Conservation (phyloP, 2,329 filamentous ascomycete genomes). For the Fusarium sp. region DNA sequence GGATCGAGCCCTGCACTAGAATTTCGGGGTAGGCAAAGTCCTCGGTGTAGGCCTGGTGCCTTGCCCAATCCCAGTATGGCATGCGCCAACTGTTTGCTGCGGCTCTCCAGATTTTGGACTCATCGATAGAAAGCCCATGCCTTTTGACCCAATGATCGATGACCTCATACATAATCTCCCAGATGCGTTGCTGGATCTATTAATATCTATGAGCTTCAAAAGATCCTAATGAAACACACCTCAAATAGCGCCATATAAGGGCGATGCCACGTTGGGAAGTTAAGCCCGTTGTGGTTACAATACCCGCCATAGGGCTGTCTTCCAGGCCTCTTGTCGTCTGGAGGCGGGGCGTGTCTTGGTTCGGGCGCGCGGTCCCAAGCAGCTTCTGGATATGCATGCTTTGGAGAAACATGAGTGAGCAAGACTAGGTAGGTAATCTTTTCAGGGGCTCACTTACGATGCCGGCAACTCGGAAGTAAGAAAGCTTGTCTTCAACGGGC, state of each 20-base stretch:
- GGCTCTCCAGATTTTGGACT: too few species aligned
- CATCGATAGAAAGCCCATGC: too few species aligned
- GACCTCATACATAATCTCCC: too few species aligned
- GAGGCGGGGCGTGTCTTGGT: background rate
- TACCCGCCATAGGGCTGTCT: conserved; percentile 23
- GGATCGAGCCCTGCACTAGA: too few species aligned
- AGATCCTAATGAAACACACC: background rate
- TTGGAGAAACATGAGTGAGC: too few species aligned
- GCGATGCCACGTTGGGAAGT: conserved; percentile 33
- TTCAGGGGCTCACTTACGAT: conserved; percentile 9
- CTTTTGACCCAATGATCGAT: too few species aligned
- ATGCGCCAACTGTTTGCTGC: conserved; percentile 10
- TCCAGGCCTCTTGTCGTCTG: background rate
- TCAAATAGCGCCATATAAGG: conserved; percentile 33
- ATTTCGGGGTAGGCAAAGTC: too few species aligned
- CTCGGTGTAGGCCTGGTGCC: background rate
- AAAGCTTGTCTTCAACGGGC: conserved; percentile 1
- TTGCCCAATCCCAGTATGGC: conserved; percentile 32
- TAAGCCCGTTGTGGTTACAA: conserved; percentile 29
- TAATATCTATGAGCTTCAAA: accelerated
- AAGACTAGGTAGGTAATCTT: too few species aligned
- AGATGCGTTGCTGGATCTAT: conserved; percentile 21
- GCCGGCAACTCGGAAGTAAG: conserved; percentile 28
- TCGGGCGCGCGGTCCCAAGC: conserved; percentile 14
- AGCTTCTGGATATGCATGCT: conserved; percentile 29